Conservation (phyloP, 352 stramenopile species). For the Elongisporangium undulatum region DNA sequence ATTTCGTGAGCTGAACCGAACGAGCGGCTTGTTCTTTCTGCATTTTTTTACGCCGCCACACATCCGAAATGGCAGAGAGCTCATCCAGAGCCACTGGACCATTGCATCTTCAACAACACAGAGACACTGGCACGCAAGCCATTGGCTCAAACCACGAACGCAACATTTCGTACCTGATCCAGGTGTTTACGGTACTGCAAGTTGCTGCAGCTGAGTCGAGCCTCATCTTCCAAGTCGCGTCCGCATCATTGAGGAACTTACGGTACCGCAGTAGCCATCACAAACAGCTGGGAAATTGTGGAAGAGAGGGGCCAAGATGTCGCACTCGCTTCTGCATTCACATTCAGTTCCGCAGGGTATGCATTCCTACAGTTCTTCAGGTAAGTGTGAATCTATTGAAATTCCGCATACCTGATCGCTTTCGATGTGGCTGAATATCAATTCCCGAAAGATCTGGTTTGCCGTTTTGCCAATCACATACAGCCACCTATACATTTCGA, state of each 20-base stretch:
- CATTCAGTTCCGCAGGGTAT: not conserved
- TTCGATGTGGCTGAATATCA: not conserved
- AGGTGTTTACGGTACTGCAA: not conserved
- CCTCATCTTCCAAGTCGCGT: not conserved
- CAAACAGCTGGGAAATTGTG: not conserved
- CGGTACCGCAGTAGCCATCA: not conserved
- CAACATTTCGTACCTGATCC: not conserved
- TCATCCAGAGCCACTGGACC: too few relatives aligned
- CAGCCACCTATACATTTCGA: not conserved
- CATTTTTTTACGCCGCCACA: not conserved
- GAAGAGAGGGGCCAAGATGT: conserved; percentile 1
- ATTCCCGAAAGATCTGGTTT: not conserved
- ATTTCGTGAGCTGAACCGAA: not conserved
- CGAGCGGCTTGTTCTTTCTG: not conserved
- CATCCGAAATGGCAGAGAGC: not conserved
- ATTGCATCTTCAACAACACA: not conserved
- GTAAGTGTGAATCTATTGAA: not conserved
- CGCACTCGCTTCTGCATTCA: conserved; percentile 1
- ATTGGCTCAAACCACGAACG: not conserved
- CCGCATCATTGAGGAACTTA: not conserved
- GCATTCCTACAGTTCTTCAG: not conserved
- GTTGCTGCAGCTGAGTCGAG: not conserved
- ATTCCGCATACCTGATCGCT: not conserved
- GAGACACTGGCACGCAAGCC: not conserved
- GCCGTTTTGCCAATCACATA: not conserved